Evolutionary conservation across 306 rosid genomes (phyloP).

Genomic region (Quillaja saponaria): DNA sequence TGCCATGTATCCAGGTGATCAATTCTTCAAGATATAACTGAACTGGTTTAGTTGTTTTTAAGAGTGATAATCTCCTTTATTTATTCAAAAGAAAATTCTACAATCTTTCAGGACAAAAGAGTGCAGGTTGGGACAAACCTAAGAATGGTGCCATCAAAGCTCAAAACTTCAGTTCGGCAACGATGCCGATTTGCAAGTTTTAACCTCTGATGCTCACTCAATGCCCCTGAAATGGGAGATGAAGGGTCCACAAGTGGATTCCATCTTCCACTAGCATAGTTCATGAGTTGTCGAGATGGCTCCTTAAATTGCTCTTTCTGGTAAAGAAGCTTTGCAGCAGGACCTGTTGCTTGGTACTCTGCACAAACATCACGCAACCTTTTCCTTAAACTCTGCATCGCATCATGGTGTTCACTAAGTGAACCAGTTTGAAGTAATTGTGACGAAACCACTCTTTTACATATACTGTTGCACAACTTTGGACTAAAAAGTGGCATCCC

Average conservation of each 20-base stretch:
- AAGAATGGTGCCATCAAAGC: slow-evolving; percentile 86
- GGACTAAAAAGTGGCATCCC: slow-evolving; percentile 95
- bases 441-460: slow-evolving; percentile 79
- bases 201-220: slow-evolving; percentile 61
- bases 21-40: no score
- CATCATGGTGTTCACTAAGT: slow-evolving; percentile 71
- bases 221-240: slow-evolving; percentile 80
- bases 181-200: slow-evolving; percentile 73
- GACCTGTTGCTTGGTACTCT: slow-evolving; percentile 83
- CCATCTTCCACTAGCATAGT: slow-evolving; percentile 87
- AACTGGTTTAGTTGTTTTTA: no score
- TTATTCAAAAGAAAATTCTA: no score
- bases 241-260: slow-evolving; percentile 80
- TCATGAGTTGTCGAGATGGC: slow-evolving; percentile 54
- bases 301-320: slow-evolving; percentile 78
- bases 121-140: slow-evolving; percentile 57
- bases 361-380: slow-evolving; percentile 76
- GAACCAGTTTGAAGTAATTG: slow-evolving; percentile 76
- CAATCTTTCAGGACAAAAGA: slow-evolving; percentile 5
- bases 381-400: slow-evolving; percentile 80
- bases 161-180: slow-evolving; percentile 74
- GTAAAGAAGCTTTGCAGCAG: slow-evolving; percentile 82
- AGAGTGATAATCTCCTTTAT: no score
- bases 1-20: no score
- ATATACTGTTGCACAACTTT: slow-evolving; percentile 64